A percentile compares a stretch with the other conserved stretches of the same genome.
phyloP scores from a whole-genome alignment of 1,284 basidiomycete species.

The Mycosarcoma maydis region DNA sequence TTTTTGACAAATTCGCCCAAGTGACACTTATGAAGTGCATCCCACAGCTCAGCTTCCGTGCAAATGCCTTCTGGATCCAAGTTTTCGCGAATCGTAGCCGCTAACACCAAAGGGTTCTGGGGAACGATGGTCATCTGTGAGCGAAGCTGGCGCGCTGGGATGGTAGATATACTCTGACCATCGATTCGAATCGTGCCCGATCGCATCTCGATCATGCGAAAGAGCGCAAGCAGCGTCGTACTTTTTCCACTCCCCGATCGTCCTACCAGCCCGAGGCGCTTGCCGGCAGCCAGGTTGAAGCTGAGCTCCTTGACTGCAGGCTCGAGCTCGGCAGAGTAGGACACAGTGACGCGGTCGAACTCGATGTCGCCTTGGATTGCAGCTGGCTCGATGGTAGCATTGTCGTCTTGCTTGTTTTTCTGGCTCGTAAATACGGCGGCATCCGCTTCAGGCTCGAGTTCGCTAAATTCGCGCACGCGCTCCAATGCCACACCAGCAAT shows the following conservation, averaged over 20 bases:
- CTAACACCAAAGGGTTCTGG: constrained; percentile 60
- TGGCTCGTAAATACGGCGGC: neutral
- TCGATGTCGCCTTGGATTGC: constrained; percentile 30
- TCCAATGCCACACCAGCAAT: constrained; percentile 66
- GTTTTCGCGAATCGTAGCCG: constrained; percentile 61
- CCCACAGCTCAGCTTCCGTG: constrained; percentile 60
- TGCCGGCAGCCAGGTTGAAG: constrained; percentile 35
- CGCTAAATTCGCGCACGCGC: constrained; percentile 62
- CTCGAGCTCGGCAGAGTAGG: constrained; percentile 35
- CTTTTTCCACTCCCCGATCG: constrained; percentile 53
- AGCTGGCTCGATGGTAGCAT: neutral
- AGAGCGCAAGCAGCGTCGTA: constrained; percentile 54
- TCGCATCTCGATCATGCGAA: constrained; percentile 50
- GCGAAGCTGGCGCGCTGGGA: constrained; percentile 28
- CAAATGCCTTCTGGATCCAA: constrained; percentile 51
- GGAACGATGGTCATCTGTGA: constrained; percentile 54
- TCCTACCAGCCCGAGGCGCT: constrained; percentile 50
- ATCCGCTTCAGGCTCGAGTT: constrained; percentile 47
- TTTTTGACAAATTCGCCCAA: constrained; percentile 53
- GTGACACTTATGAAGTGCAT: constrained; percentile 53
- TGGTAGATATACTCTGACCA: constrained; percentile 23
- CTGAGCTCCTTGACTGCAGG: constrained; percentile 49
- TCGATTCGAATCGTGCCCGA: constrained; percentile 51
- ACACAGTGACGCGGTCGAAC: constrained; percentile 41
- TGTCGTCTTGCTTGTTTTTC: constrained; percentile 1